Evolutionary conservation across 495 filamentous ascomycete species (phyloP).

Genomic region (Penicillium cinerascens): DNA sequence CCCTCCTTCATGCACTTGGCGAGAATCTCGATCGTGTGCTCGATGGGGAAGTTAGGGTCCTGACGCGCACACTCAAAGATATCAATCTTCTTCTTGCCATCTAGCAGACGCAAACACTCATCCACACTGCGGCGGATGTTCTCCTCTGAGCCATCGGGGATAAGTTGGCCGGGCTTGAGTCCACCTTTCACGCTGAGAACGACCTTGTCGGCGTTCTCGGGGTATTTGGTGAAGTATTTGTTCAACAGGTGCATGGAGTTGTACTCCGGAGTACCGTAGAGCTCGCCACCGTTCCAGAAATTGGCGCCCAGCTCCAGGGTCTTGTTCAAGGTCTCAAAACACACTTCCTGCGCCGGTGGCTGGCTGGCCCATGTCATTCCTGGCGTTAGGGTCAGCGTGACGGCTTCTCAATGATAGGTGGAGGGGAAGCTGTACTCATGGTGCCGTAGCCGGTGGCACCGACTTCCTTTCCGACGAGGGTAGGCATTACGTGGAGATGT

Average conservation of each 20-base stretch:
- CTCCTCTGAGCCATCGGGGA: constrained; percentile 57
- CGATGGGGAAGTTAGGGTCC: constrained; percentile 59
- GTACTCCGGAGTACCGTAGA: constrained; percentile 69
- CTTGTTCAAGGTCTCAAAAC: constrained; percentile 65
- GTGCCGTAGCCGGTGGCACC: constrained; percentile 47
- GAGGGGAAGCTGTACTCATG: constrained; percentile 33
- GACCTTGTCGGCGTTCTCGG: constrained; percentile 57
- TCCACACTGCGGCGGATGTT: constrained; percentile 65
- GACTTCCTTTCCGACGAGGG: constrained; percentile 40
- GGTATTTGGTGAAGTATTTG: constrained; percentile 58
- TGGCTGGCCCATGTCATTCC: constrained; percentile 71
- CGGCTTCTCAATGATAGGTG: background rate
- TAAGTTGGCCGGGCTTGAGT: constrained; percentile 27
- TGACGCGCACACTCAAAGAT: constrained; percentile 76
- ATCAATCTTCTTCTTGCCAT: constrained; percentile 76
- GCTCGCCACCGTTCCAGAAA: constrained; percentile 79
- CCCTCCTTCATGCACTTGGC: constrained; percentile 68
- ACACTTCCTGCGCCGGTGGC: constrained; percentile 55
- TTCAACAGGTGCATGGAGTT: constrained; percentile 60
- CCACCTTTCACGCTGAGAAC: constrained; percentile 61
- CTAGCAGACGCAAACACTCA: constrained; percentile 51
- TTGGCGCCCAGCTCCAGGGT: constrained; percentile 63
- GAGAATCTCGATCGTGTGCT: constrained; percentile 53
- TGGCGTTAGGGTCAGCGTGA: constrained; percentile 23
- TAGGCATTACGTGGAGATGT: constrained; percentile 30